These are phyloP conservation scores for Paramecium tetraurelia DNA, from an alignment of 73 alveolate species.

Conservation along the genomic window DNA sequence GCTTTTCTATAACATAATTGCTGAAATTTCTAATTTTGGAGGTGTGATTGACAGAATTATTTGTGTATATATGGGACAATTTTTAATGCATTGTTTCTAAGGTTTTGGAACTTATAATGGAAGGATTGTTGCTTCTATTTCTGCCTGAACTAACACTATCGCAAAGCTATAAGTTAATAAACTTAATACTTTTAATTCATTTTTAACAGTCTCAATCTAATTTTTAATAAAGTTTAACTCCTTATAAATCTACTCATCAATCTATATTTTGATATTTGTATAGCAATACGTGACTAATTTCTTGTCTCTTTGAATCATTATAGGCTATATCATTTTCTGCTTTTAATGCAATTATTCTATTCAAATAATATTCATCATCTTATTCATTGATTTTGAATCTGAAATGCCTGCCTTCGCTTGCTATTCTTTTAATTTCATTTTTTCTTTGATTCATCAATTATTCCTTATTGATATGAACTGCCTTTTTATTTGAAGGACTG, in stretches of 20 bases:
- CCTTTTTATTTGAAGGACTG: not conserved
- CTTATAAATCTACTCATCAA: not conserved
- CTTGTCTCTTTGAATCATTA: not conserved
- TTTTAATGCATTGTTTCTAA: not conserved
- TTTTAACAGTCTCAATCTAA: slow-evolving; percentile 40
- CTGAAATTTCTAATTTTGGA: not conserved
- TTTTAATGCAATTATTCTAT: slow-evolving; percentile 11
- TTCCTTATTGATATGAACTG: not conserved
- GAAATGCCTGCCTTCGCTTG: not conserved
- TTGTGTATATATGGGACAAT: not conserved
- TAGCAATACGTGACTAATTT: not conserved
- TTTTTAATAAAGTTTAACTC: not conserved
- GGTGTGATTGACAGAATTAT: not conserved
- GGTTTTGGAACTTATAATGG: slow-evolving; percentile 14
- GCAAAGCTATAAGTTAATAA: not conserved
- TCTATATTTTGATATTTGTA: not conserved
- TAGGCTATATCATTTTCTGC: slow-evolving; percentile 23
- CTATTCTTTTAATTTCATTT: not conserved
- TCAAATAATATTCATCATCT: slow-evolving; percentile 1
- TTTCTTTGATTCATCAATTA: not conserved
- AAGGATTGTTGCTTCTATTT: slow-evolving; percentile 2
- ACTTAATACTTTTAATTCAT: not conserved
- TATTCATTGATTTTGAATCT: not conserved
- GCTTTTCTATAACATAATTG: not conserved
- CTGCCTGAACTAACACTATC: slow-evolving; percentile 36